Percentiles rank a stretch among this genome's conserved stretches.
Evolutionary conservation across 1,139 yeast species (phyloP).

Genomic region (Saccharomyces hybrid): DNA sequence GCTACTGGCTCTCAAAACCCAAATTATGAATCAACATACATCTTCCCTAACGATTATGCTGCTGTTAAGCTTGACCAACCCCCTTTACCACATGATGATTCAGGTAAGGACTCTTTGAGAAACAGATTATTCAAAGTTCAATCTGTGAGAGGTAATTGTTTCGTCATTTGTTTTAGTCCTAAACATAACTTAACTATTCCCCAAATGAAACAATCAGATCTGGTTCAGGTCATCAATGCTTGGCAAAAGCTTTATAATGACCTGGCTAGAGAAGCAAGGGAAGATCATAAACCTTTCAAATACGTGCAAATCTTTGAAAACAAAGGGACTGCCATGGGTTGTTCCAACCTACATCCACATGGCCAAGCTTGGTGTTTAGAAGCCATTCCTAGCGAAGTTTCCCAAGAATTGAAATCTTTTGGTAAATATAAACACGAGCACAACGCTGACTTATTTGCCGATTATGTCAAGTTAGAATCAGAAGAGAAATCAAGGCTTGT

Average conservation of each 20-base stretch:
- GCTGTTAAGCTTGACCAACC: conserved; percentile 60
- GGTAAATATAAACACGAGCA: conserved; percentile 40
- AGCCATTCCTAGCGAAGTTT: conserved; percentile 61
- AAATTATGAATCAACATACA: conserved; percentile 47
- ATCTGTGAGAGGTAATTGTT: conserved; percentile 63
- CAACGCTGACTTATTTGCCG: conserved; percentile 49
- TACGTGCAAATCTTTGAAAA: conserved; percentile 72
- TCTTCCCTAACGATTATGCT: conserved; percentile 62
- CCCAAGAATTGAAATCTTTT: conserved; percentile 47
- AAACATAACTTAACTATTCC: conserved; percentile 62
- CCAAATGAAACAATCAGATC: conserved; percentile 42
- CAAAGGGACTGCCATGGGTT: conserved; percentile 76
- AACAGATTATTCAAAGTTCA: conserved; percentile 45
- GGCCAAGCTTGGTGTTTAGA: conserved; percentile 76
- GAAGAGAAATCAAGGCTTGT: conserved; percentile 47
- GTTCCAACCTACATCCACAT: conserved; percentile 77
- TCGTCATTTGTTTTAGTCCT: conserved; percentile 70
- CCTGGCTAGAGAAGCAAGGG: conserved; percentile 34
- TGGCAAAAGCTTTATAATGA: conserved; percentile 52
- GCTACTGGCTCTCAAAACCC: conserved; percentile 60
- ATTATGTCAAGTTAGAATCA: conserved; percentile 53
- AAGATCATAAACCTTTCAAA: conserved; percentile 41
- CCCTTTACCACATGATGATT: conserved; percentile 29
- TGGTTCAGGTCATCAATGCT: conserved; percentile 44
- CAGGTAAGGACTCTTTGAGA: conserved; percentile 28